Evolutionary conservation across 176 grass and related monocot genomes (phyloP).

Genomic region (Ensete glaucum): DNA sequence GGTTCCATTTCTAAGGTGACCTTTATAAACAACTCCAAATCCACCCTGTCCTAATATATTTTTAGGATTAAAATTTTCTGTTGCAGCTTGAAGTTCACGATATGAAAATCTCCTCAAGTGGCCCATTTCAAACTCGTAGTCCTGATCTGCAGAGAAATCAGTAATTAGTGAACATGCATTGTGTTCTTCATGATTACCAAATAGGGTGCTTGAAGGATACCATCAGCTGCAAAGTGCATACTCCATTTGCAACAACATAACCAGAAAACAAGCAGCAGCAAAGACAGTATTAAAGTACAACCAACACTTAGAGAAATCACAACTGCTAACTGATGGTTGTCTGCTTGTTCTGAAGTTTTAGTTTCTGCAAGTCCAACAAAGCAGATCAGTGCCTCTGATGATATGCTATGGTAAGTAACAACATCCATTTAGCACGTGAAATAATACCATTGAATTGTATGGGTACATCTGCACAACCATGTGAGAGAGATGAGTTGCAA

Average conservation of each 20-base stretch:
- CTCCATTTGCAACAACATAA: conserved; percentile 78
- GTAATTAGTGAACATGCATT: conserved; percentile 5
- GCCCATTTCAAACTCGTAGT: conserved; percentile 86
- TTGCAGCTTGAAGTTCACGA: conserved; percentile 76
- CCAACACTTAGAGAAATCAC: conserved; percentile 60
- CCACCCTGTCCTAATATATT: conserved; percentile 87
- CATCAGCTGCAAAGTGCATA: conserved; percentile 72
- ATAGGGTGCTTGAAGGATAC: conserved; percentile 33
- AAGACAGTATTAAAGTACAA: conserved; percentile 40
- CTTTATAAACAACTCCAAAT: conserved; percentile 95
- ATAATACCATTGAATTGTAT: conserved; percentile 60
- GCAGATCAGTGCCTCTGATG: background rate
- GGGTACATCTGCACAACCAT: conserved; percentile 57
- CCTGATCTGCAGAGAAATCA: conserved; percentile 48
- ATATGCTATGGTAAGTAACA: conserved; percentile 1
- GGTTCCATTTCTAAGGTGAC: conserved; percentile 66
- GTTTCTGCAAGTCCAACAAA: conserved; percentile 43
- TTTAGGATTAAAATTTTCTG: conserved; percentile 67
- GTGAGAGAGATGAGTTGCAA: conserved; percentile 71
- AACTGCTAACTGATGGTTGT: conserved; percentile 67
- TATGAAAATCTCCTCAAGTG: conserved; percentile 75
- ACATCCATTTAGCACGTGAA: background rate
- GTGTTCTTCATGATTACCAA: conserved; percentile 11
- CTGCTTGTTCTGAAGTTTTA: conserved; percentile 20
- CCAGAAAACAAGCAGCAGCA: conserved; percentile 61